Base-by-base conservation (phyloP, 768 basidiomycete genomes). In the Serendipita sp. region DNA sequence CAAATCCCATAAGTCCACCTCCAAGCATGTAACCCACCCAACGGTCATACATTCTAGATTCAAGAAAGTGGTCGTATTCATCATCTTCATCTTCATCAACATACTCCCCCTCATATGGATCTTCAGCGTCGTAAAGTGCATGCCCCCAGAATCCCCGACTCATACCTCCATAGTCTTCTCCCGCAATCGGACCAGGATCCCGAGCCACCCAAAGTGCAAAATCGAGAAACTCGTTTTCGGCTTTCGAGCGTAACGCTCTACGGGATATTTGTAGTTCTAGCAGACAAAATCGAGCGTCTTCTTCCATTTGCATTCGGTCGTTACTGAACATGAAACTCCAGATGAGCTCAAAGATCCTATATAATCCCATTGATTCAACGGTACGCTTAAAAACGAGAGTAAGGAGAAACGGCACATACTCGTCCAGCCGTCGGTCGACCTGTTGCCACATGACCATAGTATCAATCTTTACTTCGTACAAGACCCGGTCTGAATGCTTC, bases 21-120 rank as follows among this genome's bases (percentile, higher is more conserved):
- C 23, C 23, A 23, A 23, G 23, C 23, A 23, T 23, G 23, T 23
- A 23, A 23, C 23, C 23, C 23, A 23, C 23, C 23, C 23, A 23
- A 23, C 23, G 23, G 23, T 47, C 46, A 47, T 16, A 47, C 16
- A 18, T 47, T 47, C 16, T 16, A 74, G 73, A 72, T 72, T 73
- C 48, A 23, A 23, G 23, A 23, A 23, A 23, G 23, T 23, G 23
- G 45, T 46, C 45, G 11, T 46, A 13, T 13, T 46, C 45, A 13
- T 51, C 48, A 7, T 51, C 48, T 51, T 7, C 48, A 51, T 7
- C 5, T 51, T 51, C 48, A 7, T 51, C 48, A 8, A 8, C 3
- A n/a, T 7, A 18, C n/a, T 51, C 48, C 30, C n/a, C 48, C 8
- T 51, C 48, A 8, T 7, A 18, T 32, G 7, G 8, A 5, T 51